Evolutionary conservation across 176 grass and related monocot genomes (phyloP).

Genomic region (Dactylis glomerata): DNA sequence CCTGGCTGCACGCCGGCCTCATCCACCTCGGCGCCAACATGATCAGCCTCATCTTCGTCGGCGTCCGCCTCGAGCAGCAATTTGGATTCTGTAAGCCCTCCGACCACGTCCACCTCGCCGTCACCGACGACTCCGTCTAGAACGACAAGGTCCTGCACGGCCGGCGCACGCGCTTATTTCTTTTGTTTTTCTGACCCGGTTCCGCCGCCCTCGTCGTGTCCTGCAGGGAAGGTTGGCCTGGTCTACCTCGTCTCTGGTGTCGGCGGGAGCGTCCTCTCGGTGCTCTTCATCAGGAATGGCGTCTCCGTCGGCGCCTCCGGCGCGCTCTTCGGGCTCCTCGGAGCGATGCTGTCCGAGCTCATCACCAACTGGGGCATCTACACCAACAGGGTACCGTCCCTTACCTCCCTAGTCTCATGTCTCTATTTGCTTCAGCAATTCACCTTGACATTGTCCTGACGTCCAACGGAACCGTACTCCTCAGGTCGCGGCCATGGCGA

Average conservation of each 20-base stretch:
- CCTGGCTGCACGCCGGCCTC: constrained; percentile 84
- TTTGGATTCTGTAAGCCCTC: constrained; percentile 80
- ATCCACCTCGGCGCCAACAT: constrained; percentile 82
- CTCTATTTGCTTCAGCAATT: neutral
- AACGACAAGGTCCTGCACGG: neutral
- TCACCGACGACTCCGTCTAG: neutral
- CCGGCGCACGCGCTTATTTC: neutral
- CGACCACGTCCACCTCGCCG: neutral
- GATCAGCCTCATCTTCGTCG: constrained; percentile 78
- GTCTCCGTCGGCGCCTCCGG: constrained; percentile 83
- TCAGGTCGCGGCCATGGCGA: constrained; percentile 57
- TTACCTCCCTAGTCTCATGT: neutral
- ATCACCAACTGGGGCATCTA: constrained; percentile 88
- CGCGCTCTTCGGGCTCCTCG: constrained; percentile 87
- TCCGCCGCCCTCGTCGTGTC: neutral
- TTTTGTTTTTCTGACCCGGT: neutral
- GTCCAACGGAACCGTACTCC: neutral
- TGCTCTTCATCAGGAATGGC: constrained; percentile 73
- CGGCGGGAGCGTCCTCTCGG: constrained; percentile 76
- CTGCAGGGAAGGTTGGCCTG: constrained; percentile 59
- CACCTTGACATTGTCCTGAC: neutral
- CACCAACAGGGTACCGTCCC: constrained; percentile 56
- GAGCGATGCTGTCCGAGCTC: constrained; percentile 80
- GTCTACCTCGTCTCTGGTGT: constrained; percentile 84
- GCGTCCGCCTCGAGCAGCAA: constrained; percentile 81